These are phyloP conservation scores for Leishmania mexicana DNA, from an alignment of 208 protist species.

Conservation along the genomic window DNA sequence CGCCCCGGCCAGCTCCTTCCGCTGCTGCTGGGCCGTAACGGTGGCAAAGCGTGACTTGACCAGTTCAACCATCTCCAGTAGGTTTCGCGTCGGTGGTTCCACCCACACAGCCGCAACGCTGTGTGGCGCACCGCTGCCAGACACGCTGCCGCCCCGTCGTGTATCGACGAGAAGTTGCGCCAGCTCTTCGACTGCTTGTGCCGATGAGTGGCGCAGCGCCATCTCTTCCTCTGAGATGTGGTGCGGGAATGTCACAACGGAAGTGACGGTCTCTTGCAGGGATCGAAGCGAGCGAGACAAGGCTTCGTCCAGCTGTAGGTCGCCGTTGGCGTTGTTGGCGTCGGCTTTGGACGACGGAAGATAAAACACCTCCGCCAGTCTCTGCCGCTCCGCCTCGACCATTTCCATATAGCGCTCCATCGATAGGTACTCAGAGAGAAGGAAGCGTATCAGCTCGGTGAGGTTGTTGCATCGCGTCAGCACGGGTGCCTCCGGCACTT, in stretches of 20 bases:
- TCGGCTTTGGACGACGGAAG: background rate
- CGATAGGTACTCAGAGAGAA: constrained; percentile 34
- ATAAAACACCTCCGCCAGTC: constrained; percentile 18
- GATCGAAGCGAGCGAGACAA: constrained; percentile 16
- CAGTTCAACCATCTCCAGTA: constrained; percentile 71
- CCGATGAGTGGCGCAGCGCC: constrained; percentile 23
- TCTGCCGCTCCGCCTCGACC: constrained; percentile 21
- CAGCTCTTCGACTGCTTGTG: constrained; percentile 58
- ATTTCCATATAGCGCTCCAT: constrained; percentile 37
- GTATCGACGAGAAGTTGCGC: constrained; percentile 62
- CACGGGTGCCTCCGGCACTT: constrained; percentile 18
- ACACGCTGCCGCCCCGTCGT: constrained; percentile 1
- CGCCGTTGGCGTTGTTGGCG: background rate
- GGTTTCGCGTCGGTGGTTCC: constrained; percentile 54
- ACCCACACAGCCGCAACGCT: constrained; percentile 35
- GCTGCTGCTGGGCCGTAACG: constrained; percentile 56
- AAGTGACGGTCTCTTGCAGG: constrained; percentile 38
- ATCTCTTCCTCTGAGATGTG: constrained; percentile 36
- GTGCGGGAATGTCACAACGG: constrained; percentile 34
- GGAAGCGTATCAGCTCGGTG: constrained; percentile 18
- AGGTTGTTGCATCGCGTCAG: constrained; percentile 18
- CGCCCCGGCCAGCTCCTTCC: constrained; percentile 46
- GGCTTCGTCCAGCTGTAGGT: constrained; percentile 23
- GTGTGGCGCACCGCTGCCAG: constrained; percentile 8
- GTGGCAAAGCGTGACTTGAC: constrained; percentile 56